Evolutionary conservation across 2,329 filamentous ascomycete genomes (phyloP), one percentile per base, ranked within the genome.

Genomic region (Fusarium verrucosum): DNA sequence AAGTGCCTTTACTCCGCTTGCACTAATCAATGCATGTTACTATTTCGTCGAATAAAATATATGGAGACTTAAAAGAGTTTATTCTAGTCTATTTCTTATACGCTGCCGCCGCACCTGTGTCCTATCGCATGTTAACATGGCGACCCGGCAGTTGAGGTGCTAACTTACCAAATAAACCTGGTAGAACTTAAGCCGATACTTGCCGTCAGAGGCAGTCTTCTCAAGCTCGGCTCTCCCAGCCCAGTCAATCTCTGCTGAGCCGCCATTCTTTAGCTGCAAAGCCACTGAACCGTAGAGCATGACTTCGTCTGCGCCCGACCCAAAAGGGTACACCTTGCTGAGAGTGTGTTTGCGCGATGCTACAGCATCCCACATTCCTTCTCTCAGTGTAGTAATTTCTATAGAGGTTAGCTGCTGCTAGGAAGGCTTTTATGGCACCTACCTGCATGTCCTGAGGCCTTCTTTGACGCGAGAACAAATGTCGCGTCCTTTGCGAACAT

Each of bases 71-170:
- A n/a, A n/a, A n/a, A n/a, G n/a, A n/a, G n/a, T n/a, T n/a, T n/a
- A n/a, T n/a, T n/a, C 53, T 80, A 85, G 0, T 5, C 13, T 36
- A 64, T 17, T 66, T 65, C 30, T 66, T 66, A 4, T 65, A 65
- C 9, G 62, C 62, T 0, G 62, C 62, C 0, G 62, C 56, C 11
- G 62, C 62, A 17, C 62, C 62, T 28, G 62, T 65, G 10, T 65
- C 62, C 61, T 63, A 10, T 33, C 7, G 11, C 2, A 3, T 3
- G 3, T 64, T 26, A 64, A 47, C n/a, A 46, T 10, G 4, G 2
- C 1, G 0, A 7, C 5, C 5, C 20, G 22, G 7, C 2, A 8
- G 16, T 2, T 0, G 4, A 33, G 7, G 4, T 9, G 1, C n/a
- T 11, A 28, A 58, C 64, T 46, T 25, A 65, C 62, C 14, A 66